Evolutionary conservation across 768 basidiomycete species (phyloP).

Genomic region (Rhizopogon vulgaris): DNA sequence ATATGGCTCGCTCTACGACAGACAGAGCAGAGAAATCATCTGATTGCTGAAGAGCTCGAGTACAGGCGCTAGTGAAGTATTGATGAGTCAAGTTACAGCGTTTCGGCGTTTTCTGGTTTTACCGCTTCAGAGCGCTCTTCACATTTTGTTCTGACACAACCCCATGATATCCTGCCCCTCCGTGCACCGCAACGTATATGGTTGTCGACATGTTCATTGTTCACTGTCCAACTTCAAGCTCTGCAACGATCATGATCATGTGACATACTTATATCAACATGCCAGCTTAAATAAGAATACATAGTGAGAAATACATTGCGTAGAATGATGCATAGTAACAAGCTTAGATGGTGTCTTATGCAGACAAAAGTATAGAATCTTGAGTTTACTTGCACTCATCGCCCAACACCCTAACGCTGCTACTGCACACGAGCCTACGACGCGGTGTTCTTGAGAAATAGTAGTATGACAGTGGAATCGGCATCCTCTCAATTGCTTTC

Average conservation of each 20-base stretch:
- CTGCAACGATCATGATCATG: too few relatives aligned
- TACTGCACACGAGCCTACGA: too few relatives aligned
- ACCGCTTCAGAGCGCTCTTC: constrained; percentile 54
- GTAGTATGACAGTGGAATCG: neutral
- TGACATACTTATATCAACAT: too few relatives aligned
- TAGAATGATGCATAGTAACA: too few relatives aligned
- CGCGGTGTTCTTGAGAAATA: too few relatives aligned
- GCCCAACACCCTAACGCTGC: too few relatives aligned
- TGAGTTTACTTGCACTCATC: too few relatives aligned
- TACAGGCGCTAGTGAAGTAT: constrained; percentile 43
- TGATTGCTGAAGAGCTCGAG: constrained; percentile 28
- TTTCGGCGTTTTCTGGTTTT: constrained; percentile 11
- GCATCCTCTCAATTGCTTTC: neutral
- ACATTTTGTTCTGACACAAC: constrained; percentile 41
- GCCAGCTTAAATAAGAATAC: too few relatives aligned
- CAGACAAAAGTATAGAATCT: too few relatives aligned
- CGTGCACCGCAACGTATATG: constrained; percentile 62
- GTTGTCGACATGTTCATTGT: constrained; percentile 9
- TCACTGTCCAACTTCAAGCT: neutral
- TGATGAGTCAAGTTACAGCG: neutral
- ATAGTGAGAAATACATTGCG: too few relatives aligned
- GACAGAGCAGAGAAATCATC: constrained; percentile 29
- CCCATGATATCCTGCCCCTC: constrained; percentile 69
- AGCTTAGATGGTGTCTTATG: too few relatives aligned
- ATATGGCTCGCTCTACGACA: constrained; percentile 49